Percentiles rank a stretch among this genome's conserved stretches.
phyloP scores from a whole-genome alignment of 1,284 basidiomycete species.

The Puccinia triticina region DNA sequence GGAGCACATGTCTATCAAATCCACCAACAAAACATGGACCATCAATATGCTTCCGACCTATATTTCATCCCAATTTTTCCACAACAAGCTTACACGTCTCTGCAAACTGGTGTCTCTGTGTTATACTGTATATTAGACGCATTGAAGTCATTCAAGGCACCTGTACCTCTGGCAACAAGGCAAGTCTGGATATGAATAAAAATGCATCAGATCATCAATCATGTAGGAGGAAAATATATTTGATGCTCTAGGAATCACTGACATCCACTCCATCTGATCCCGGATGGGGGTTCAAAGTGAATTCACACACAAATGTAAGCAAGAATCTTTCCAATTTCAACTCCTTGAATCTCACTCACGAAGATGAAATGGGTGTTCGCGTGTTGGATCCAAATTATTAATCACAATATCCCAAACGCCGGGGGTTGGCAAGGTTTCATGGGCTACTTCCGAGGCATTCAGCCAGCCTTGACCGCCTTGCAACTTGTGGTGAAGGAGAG shows the following conservation, averaged over 20 bases:
- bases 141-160: conserved; percentile 54
- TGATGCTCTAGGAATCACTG: not conserved
- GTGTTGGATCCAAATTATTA: conserved; percentile 59
- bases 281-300: not conserved
- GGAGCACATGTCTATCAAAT: conserved; percentile 34
- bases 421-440: conserved; percentile 52
- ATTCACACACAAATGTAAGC: not conserved
- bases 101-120: conserved; percentile 59
- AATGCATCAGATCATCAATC: not conserved
- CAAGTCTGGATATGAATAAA: conserved; percentile 21
- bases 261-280: conserved; percentile 34
- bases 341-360: conserved; percentile 33
- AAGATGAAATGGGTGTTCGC: conserved; percentile 61
- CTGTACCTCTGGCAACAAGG: conserved; percentile 59
- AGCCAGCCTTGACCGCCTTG: conserved; percentile 43
- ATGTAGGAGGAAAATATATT: not conserved
- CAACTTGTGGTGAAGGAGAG: conserved; percentile 24
- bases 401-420: conserved; percentile 58
- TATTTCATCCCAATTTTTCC: not conserved
- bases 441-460: conserved; percentile 37
- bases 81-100: conserved; percentile 56
- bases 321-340: conserved; percentile 50
- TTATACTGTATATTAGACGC: conserved; percentile 54
- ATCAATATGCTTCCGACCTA: not conserved
- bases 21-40: not conserved